Base-by-base conservation (phyloP, 2,329 filamentous ascomycete species). In the Fusarium sp. region DNA sequence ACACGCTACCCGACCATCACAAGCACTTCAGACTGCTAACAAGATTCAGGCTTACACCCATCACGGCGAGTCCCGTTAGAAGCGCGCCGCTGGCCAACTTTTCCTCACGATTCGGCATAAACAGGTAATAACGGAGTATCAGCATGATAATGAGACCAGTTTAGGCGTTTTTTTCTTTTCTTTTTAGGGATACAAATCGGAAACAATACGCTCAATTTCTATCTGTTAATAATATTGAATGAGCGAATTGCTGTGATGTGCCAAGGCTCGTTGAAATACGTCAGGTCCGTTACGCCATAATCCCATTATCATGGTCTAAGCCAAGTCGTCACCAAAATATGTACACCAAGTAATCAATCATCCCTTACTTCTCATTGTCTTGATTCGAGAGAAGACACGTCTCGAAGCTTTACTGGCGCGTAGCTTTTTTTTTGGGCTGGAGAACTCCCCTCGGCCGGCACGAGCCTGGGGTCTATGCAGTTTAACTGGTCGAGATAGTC, bases 101-200 rank as follows among this genome's bases (percentile, higher is more conserved):
- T 68, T 90, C 89, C n/a, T 90, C 88, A 29, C 84, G 90, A 61
- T 92, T 92, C 70, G 89, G 88, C 44, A 87, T 89, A 77, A 81
- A 72, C 78, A 72, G 77, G 62, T 71, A 54, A 72, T 43, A 23
- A 62, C 27, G 36, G 38, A 57, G 21, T 9, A 15, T 21, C 31
- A 43, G 35, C 9, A 27, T 32, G 49, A 62, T 46, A 48, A 55
- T 38, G 36, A 53, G 45, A 49, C 27, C 32, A 36, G 14, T 39
- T 14, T 23, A 32, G 14, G 36, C 14, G 36, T 44, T 19, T 19
- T 19, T 19, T 19, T 19, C 4, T 19, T 19, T 19, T 19, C 4
- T 19, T 19, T 19, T 33, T 43, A 10, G 41, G 47, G 9, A 15
- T 7, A 19, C 33, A 25, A 21, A 37, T 36, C 14, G 9, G 14